phyloP scores from a whole-genome alignment of 768 basidiomycete species.

The Boletellus emodensis region DNA sequence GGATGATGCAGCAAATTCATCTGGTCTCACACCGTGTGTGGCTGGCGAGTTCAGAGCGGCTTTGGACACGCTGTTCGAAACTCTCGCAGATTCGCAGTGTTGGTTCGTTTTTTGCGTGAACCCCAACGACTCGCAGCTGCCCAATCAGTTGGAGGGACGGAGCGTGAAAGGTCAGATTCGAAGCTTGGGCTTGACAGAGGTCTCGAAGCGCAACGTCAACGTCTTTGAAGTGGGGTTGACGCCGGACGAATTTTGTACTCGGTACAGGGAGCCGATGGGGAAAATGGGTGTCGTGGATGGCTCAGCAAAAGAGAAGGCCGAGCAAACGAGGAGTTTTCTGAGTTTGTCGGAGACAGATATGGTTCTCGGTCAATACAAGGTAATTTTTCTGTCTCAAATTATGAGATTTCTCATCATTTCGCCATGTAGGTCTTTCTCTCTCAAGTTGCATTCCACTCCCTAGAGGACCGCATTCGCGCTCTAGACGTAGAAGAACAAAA shows the following conservation, averaged over 20 bases:
- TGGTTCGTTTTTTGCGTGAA: slow-evolving; percentile 94
- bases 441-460: slow-evolving; percentile 76
- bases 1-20: slow-evolving; percentile 33
- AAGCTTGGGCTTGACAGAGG: slow-evolving; percentile 72
- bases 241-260: slow-evolving; percentile 77
- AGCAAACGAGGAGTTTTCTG: slow-evolving; percentile 53
- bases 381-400: slow-evolving; percentile 26
- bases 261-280: slow-evolving; percentile 70
- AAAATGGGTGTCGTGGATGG: slow-evolving; percentile 58
- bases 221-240: slow-evolving; percentile 85
- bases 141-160: slow-evolving; percentile 89
- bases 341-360: slow-evolving; percentile 66
- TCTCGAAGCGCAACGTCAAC: slow-evolving; percentile 61
- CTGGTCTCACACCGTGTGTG: slow-evolving; percentile 57
- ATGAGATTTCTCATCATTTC: slow-evolving; percentile 3
- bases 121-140: slow-evolving; percentile 93
- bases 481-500: slow-evolving; percentile 85
- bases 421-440: slow-evolving; percentile 76
- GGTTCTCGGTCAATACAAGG: slow-evolving; percentile 81
- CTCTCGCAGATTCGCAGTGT: slow-evolving; percentile 81
- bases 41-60: slow-evolving; percentile 87
- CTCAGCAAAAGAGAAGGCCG: slow-evolving; percentile 53
- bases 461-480: slow-evolving; percentile 84
- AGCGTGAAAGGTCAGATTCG: slow-evolving; percentile 90
- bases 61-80: slow-evolving; percentile 80